Base-by-base conservation (phyloP, 1,284 basidiomycete species). In the Papiliotrema nemorosa region DNA sequence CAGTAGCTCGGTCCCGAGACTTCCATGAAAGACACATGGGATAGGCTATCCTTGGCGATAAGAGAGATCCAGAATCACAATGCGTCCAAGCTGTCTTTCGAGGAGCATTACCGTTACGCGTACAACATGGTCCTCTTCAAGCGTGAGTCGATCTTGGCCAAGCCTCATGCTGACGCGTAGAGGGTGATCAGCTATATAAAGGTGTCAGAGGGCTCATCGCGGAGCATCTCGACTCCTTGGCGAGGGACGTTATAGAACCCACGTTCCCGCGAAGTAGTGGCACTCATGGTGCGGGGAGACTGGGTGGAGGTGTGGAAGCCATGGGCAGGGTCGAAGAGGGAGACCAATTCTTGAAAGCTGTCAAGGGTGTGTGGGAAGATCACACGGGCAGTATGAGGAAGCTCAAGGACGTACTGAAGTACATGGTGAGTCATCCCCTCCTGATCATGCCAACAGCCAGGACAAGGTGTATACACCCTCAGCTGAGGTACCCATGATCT, bases 51-150 rank as follows among this genome's bases (percentile, higher is more conserved):
- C 3, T 53, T 55, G 33, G 97, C 97, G 59, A 93, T 99, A 62
- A 81, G 84, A 52, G 90, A 97, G 78, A 98, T 99, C 51, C 90
- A 96, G 73, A 88, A 90, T 62, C 90, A 96, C 76, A 90, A 96
- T 74, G 90, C 91, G 6, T 84, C 84, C 50, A 87, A 85, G 66
- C 83, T 99, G 26, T 96, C 90, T 14, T 98, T 93, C 67, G 96
- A 98, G 74, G 94, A 97, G 76, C 92, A 94, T 66, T 92, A 96
- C 70, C 82, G 92, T 38, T 91, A 88, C 69, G 90, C 86, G 20
- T 96, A 96, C 75, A 93, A 92, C 70, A 85, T 97, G 82, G 91
- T 94, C 3, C 80, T 94, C 12, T 82, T 86, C 70, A 90, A 87
- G 72, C 82, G 75, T 75, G 38, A 55, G 69, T 63, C 27, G 22